Conservation (phyloP, 495 filamentous ascomycete genomes). For the Tuber magnatum region DNA sequence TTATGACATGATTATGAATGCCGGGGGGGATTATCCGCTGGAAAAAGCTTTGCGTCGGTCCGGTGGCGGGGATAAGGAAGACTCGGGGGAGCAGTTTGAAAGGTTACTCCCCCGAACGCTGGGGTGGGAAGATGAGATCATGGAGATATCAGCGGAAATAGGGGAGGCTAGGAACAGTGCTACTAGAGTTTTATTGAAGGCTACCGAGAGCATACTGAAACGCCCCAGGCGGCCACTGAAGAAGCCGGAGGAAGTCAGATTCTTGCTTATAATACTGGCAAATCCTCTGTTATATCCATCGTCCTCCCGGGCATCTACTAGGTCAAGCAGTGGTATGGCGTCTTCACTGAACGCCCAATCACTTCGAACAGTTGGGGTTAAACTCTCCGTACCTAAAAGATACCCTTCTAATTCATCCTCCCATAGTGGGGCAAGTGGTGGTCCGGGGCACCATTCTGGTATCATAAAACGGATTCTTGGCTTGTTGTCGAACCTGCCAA, state of each 20-base stretch:
- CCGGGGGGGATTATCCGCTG: constrained; percentile 45
- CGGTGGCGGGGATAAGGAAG: constrained; percentile 1
- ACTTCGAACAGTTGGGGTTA: constrained; percentile 2
- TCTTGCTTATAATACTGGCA: constrained; percentile 73
- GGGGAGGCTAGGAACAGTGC: constrained; percentile 61
- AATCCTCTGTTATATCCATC: constrained; percentile 65
- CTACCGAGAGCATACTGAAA: constrained; percentile 76
- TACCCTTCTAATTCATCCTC: constrained; percentile 23
- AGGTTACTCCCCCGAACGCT: constrained; percentile 41
- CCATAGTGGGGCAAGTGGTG: constrained; percentile 31
- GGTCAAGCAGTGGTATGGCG: constrained; percentile 21
- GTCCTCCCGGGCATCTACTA: constrained; percentile 34
- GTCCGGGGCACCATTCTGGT: constrained; percentile 61
- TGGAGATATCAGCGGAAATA: constrained; percentile 54
- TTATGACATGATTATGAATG: constrained; percentile 64
- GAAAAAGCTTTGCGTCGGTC: neutral
- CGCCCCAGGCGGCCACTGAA: constrained; percentile 67
- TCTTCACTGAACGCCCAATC: constrained; percentile 11
- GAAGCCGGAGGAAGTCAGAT: constrained; percentile 64
- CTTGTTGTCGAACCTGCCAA: constrained; percentile 65
- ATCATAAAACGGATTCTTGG: constrained; percentile 84
- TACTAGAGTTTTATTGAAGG: constrained; percentile 66
- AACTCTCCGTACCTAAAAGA: constrained; percentile 15
- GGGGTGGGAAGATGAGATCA: constrained; percentile 34
- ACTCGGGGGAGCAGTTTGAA: constrained; percentile 17